Evolutionary conservation across 345 rosid species (phyloP), one percentile per base, ranked within the genome.

Genomic region (Corchorus capsularis): DNA sequence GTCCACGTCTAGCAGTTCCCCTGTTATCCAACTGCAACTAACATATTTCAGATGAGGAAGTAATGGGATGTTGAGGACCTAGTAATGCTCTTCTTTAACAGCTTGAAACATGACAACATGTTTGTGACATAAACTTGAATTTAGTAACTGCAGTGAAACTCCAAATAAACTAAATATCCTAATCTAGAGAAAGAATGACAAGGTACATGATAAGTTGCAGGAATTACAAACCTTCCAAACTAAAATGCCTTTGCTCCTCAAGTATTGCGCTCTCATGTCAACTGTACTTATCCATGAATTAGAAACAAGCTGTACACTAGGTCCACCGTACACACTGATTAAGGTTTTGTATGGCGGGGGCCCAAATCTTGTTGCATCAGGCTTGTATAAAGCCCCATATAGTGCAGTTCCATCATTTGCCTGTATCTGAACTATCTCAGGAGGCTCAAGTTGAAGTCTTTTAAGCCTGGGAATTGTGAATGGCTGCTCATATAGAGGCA

Each of bases 261-360:
- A 79, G 82, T 86, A 91, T 74, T 95, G 99, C 16, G 98, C 96
- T 81, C 92, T 91, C 99, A 95, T 90, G 87, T 95, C 98, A 47
- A 93, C 99, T 11, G 92, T 87, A 76, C 81, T 91, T 69, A 87
- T 75, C 98, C 99, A 95, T 53, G 97, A 92, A 79, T 95, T 80
- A 75, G 73, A 80, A 5, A 95, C 97, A 76, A 85, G 59, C 78
- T 95, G 98, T 53, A 92, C 90, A 27, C 92, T 43, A 2, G 98
- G 99, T 63, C 99, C 98, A 49, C 99, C 99, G 34, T 95, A 95
- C 14, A 93, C 98, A 37, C 85, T 86, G 80, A 92, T 78, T 88
- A 95, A 78, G 27, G 96, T 92, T 86, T 86, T 93, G 87, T 93
- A 95, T 0, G 99, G 98, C 22, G 99, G 99, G 69, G 98, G 96